Percentiles rank a stretch among this genome's conserved stretches.
Evolutionary conservation across 495 filamentous ascomycete species (phyloP).

Genomic region (Neurospora africana): DNA sequence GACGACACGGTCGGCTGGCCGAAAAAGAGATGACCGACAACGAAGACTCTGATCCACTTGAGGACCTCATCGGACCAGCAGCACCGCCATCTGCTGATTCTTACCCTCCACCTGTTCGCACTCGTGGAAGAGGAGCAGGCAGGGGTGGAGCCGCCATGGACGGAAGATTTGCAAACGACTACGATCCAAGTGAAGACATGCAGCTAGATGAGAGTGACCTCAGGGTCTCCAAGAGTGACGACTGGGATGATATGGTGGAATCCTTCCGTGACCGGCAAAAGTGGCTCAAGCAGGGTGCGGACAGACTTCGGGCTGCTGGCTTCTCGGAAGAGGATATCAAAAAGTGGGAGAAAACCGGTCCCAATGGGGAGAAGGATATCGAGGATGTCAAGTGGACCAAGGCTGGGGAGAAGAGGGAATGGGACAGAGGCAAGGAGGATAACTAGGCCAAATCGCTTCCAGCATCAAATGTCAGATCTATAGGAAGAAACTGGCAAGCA

Average conservation of each 20-base stretch:
- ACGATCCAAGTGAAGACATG: constrained; percentile 67
- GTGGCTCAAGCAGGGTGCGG: constrained; percentile 71
- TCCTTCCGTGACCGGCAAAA: constrained; percentile 68
- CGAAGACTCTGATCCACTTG: constrained; percentile 64
- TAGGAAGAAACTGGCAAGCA: background rate
- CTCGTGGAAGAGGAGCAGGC: constrained; percentile 67
- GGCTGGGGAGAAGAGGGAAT: constrained; percentile 72
- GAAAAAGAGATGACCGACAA: constrained; percentile 9
- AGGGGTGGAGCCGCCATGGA: constrained; percentile 60
- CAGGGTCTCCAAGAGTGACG: constrained; percentile 30
- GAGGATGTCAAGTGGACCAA: constrained; percentile 72
- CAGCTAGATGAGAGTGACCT: constrained; percentile 34
- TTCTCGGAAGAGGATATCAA: constrained; percentile 68
- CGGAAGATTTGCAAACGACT: constrained; percentile 61
- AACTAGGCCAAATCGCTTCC: background rate
- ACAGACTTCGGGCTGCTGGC: constrained; percentile 65
- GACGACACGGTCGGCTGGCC: constrained; percentile 12
- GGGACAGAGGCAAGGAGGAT: constrained; percentile 45
- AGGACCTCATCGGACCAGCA: constrained; percentile 70
- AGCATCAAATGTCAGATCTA: background rate
- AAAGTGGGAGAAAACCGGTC: constrained; percentile 60
- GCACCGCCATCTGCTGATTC: constrained; percentile 39
- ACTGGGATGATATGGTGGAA: constrained; percentile 81
- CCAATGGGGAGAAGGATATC: constrained; percentile 41
- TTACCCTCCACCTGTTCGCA: constrained; percentile 33